phyloP scores from a whole-genome alignment of 2,329 filamentous ascomycete genomes.

The Aspergillaceae sp. region DNA sequence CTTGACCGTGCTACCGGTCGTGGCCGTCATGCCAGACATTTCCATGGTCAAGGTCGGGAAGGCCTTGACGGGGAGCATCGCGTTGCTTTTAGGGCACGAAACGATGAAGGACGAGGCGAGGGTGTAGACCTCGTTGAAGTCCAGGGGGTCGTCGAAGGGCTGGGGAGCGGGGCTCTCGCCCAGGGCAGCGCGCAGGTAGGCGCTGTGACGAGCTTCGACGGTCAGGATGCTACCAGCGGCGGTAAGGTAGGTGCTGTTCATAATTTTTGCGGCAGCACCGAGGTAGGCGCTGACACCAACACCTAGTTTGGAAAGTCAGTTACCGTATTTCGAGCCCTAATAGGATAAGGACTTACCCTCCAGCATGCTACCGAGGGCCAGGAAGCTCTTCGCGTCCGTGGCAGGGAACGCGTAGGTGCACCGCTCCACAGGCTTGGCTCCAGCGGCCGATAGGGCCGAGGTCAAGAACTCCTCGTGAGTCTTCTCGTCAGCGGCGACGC shows the following conservation, averaged over 20 bases:
- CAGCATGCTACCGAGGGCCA: slow-evolving; percentile 46
- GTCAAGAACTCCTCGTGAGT: slow-evolving; percentile 51
- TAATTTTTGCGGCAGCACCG: slow-evolving; percentile 52
- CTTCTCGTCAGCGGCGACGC: slow-evolving; percentile 49
- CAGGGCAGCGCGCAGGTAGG: slow-evolving; percentile 49
- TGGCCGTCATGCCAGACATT: slow-evolving; percentile 1
- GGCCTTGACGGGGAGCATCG: slow-evolving; percentile 50
- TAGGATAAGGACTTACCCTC: slow-evolving; percentile 31
- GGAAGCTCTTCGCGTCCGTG: slow-evolving; percentile 42
- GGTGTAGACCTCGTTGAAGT: slow-evolving; percentile 53
- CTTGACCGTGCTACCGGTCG: slow-evolving; percentile 11
- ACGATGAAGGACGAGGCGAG: slow-evolving; percentile 57
- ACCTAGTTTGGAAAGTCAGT: slow-evolving; percentile 1
- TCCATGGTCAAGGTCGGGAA: slow-evolving; percentile 43
- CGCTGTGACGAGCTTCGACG: slow-evolving; percentile 56
- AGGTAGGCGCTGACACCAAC: slow-evolving; percentile 55
- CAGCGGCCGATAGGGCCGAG: slow-evolving; percentile 36
- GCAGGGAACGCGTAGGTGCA: slow-evolving; percentile 51
- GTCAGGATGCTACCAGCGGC: slow-evolving; percentile 56
- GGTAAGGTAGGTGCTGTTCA: slow-evolving; percentile 50
- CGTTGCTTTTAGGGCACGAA: slow-evolving; percentile 48
- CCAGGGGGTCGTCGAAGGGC: slow-evolving; percentile 53
- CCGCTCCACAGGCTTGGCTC: slow-evolving; percentile 43
- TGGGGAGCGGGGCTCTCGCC: slow-evolving; percentile 45
- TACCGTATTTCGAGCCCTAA: neutral